Percentiles rank a stretch among this genome's conserved stretches.
phyloP scores from a whole-genome alignment of 2,329 filamentous ascomycete species.

The Aspergillus niger region DNA sequence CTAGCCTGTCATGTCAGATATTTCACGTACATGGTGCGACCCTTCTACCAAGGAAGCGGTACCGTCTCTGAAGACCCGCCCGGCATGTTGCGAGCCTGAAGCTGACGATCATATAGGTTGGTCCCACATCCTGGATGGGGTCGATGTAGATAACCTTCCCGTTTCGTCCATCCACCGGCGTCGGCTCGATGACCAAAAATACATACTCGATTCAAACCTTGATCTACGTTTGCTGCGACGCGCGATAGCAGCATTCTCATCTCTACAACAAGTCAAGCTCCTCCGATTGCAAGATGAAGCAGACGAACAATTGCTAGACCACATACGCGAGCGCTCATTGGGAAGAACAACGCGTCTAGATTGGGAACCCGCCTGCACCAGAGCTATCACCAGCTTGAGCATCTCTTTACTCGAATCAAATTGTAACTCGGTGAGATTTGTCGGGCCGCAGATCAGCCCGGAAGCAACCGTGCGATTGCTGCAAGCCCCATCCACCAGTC shows the following conservation, averaged over 20 bases:
- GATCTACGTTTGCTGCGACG: slow-evolving; percentile 57
- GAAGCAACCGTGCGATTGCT: slow-evolving; percentile 58
- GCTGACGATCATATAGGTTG: slow-evolving; percentile 35
- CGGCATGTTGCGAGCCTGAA: slow-evolving; percentile 7
- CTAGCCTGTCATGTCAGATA: slow-evolving; percentile 40
- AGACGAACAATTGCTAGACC: slow-evolving; percentile 57
- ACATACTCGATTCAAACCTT: slow-evolving; percentile 53
- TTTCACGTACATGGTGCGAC: slow-evolving; percentile 45
- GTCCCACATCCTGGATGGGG: slow-evolving; percentile 25
- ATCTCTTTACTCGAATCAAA: slow-evolving; percentile 58
- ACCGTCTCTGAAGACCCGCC: slow-evolving; percentile 25
- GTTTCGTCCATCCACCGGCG: slow-evolving; percentile 32
- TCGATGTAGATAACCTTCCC: slow-evolving; percentile 23
- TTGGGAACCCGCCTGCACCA: slow-evolving; percentile 65
- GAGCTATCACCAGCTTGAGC: slow-evolving; percentile 61
- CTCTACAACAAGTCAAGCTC: slow-evolving; percentile 65
- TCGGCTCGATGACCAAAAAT: slow-evolving; percentile 41
- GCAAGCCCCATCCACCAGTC: slow-evolving; percentile 48
- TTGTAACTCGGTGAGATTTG: slow-evolving; percentile 62
- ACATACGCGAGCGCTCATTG: slow-evolving; percentile 51
- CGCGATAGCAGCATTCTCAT: slow-evolving; percentile 60
- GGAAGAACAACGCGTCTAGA: slow-evolving; percentile 54
- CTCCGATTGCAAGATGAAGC: slow-evolving; percentile 63
- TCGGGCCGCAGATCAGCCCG: slow-evolving; percentile 64
- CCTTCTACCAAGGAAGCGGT: slow-evolving; percentile 44